Conservation (phyloP, 345 rosid species). For the Crucihimalaya himalaica region DNA sequence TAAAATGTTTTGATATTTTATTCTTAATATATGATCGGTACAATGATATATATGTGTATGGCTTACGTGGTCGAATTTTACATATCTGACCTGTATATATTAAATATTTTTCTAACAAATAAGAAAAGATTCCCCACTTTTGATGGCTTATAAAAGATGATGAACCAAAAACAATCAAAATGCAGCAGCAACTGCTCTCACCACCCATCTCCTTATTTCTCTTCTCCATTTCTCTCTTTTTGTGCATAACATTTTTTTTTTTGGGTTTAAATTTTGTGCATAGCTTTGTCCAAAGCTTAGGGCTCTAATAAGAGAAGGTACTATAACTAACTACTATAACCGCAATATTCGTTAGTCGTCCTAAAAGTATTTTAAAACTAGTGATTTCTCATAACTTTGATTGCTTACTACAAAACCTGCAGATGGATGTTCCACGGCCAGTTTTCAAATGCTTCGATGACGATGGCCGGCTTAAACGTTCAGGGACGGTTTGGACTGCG, state of each 20-base stretch:
- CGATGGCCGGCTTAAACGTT: constrained; percentile 68
- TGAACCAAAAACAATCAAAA: constrained; percentile 13
- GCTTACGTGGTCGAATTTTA: constrained; percentile 12
- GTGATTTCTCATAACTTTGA: constrained; percentile 1
- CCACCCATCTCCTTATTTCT: constrained; percentile 12
- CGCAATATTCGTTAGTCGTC: constrained; percentile 19
- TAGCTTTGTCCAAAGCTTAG: constrained; percentile 1
- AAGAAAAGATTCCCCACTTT: constrained; percentile 38
- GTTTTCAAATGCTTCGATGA: constrained; percentile 63
- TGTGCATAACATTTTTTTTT: background rate
- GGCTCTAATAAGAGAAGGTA: constrained; percentile 22
- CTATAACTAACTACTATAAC: constrained; percentile 23
- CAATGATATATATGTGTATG: background rate
- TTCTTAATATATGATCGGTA: too few relatives aligned
- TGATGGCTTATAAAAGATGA: constrained; percentile 40
- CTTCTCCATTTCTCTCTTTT: constrained; percentile 13
- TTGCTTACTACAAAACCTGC: constrained; percentile 3
- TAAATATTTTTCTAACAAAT: background rate
- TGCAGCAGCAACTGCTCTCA: constrained; percentile 44
- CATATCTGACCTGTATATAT: constrained; percentile 25
- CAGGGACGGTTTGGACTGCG: constrained; percentile 81
- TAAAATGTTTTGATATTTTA: too few relatives aligned
- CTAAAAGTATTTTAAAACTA: constrained; percentile 1
- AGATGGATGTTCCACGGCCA: constrained; percentile 51
- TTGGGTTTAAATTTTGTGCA: background rate